Evolutionary conservation across 2,329 filamentous ascomycete species (phyloP), one percentile per base, ranked within the genome.

Genomic region (Bertia moriformis): DNA sequence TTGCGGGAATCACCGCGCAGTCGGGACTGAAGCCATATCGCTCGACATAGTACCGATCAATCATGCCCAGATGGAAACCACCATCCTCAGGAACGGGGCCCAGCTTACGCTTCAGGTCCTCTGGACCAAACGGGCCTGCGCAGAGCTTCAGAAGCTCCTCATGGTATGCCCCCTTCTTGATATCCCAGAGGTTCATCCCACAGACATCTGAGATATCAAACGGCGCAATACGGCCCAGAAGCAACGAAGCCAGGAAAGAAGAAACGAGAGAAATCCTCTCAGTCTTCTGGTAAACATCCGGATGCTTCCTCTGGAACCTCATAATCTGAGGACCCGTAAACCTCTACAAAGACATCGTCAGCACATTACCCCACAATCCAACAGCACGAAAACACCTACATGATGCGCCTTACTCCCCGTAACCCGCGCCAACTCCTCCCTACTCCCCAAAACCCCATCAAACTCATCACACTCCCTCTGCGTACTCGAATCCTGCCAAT

Each of bases 241-340:
- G 83, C 14, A 96, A 59, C 0, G 89, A 95, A 2, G 89, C 88
- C 39, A 96, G 69, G 66, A 94, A 98, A 0, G 89, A 95, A 0
- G 89, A 96, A 13, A 95, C 88, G 36, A 96, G 79, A 2, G 87
- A 93, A 53, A 98, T 94, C 41, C 86, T 78, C 10, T 77, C 69
- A 1, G 91, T 94, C 19, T 75, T 71, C 44, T 71, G 68, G 59
- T 96, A 96, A 47, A 86, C 80, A 3, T 83, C 71, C 1, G 89
- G 85, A 46, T 88, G 73, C 46, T 83, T 83, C 41, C 76, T 72
- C 47, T 81, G 79, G 56, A 95, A 87, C 12, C 88, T 76, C 59
- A 95, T 73, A 50, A 98, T 96, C 59, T 98, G 91, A 3, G 86
- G 83, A n/a, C 91, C 91, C 18, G 89, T 96, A 64, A 98, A 98